phyloP scores from a whole-genome alignment of 2,329 filamentous ascomycete genomes.

The Pseudogymnoascus sp. region DNA sequence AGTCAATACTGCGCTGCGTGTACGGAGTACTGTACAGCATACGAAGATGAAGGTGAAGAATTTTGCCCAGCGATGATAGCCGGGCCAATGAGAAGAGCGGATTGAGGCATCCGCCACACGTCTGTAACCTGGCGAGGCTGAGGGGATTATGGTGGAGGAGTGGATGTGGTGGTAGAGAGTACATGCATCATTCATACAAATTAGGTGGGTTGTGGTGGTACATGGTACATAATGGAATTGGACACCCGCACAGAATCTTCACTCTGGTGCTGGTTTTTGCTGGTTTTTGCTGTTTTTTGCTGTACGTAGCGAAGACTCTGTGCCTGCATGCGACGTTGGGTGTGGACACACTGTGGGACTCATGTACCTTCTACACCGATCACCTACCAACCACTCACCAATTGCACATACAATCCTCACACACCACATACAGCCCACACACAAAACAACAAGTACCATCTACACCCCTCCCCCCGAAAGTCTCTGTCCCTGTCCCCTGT shows the following conservation, averaged over 20 bases:
- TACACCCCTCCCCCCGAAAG: not conserved
- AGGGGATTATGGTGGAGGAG: not conserved
- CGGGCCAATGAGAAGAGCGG: not conserved
- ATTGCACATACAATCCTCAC: too few species aligned
- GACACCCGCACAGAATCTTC: not conserved
- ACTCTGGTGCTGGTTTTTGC: not conserved
- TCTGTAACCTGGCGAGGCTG: not conserved
- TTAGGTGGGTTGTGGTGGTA: not conserved
- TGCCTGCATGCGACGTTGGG: not conserved
- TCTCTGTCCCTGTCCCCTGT: conserved; percentile 1
- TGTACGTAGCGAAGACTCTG: not conserved
- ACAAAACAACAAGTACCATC: not conserved
- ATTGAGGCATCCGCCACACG: not conserved
- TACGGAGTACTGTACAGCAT: not conserved
- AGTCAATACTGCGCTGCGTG: not conserved
- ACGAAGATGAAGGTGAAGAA: not conserved
- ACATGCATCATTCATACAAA: not conserved
- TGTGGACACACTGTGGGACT: not conserved
- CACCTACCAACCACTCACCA: not conserved
- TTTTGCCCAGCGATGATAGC: conserved; percentile 6
- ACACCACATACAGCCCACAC: too few species aligned
- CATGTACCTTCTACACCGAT: not conserved
- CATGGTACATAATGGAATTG: not conserved
- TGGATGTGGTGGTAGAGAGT: not conserved
- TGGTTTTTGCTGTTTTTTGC: too few species aligned